Base-by-base conservation (phyloP, 2,329 filamentous ascomycete species). In the Kalmusia sp. region DNA sequence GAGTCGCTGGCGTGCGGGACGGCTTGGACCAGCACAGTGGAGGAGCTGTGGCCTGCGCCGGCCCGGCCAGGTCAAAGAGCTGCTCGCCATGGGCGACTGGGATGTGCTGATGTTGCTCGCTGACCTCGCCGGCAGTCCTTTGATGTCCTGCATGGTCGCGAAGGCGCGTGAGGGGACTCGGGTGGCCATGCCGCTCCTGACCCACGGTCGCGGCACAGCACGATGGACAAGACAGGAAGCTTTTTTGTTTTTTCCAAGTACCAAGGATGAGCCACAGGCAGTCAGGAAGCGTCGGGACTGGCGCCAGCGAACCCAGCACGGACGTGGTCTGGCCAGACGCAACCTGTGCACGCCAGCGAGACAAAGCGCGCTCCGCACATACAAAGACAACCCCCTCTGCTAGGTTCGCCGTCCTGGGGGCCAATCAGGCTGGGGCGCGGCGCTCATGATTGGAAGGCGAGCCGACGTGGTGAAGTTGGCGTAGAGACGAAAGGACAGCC, bases 11-110 rank as follows among this genome's bases (percentile, higher is more conserved):
- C 67, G 58, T 67, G 67, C 69, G 71, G 71, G 70, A 71, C 65
- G 71, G 71, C 71, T 71, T 74, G 69, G 66, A 67, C 70, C 69
- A 74, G 68, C 55, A 65, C 56, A 57, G 68, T 68, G 68, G 65
- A 68, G 64, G 67, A 62, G 63, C 49, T 54, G 64, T 73, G 68
- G 70, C 68, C 70, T 72, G 70, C 64, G 66, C 65, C 69, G 69
- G 70, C 49, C 68, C 67, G 68, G 60, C 47, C 37, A 48, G 49
- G 50, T 56, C 46, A 58, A 56, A 58, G 52, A 46, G 48, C 30
- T 37, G 38, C 15, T 21, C 6, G n/a, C 8, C 39, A 28, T 44
- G 39, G n/a, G 30, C 17, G 21, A 3, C 38, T 43, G 48, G 37
- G 51, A 35, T 30, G 25, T 45, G 45, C 1, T 49, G 52, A 34